Evolutionary conservation across 208 protist genomes (phyloP), one percentile per base, ranked within the genome.

Genomic region (Trypanosoma mega): DNA sequence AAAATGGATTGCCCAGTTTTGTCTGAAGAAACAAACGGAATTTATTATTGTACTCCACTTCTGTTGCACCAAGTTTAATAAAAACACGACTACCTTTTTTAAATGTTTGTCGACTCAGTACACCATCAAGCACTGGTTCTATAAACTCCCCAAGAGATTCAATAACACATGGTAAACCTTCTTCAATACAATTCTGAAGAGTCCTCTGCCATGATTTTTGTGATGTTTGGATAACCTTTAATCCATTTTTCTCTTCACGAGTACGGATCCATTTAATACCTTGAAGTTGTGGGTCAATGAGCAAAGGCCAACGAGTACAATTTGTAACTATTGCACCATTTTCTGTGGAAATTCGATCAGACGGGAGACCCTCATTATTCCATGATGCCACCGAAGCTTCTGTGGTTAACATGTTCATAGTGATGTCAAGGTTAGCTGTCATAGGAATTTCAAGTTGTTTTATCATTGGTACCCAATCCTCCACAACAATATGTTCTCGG

Each of bases 211-310:
- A 98, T 27, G 83, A 83, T 68, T 85, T 87, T 62, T 97, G 88
- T 33, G 83, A 82, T 8, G 94, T 96, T 76, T 97, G 92, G 44
- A 97, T 80, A 20, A 97, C 88, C n/a, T 90, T 81, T 45, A 98
- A 74, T 20, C 92, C 91, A 66, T 96, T 97, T 79, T 94, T 93
- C 67, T 97, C 92, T 70, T 98, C 90, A 56, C 94, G 90, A 37
- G 90, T 97, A 23, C 87, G 78, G 63, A 99, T 98, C 98, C 98
- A 99, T 49, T 89, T 90, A 56, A 99, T 90, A 45, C 96, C 98
- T 80, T 99, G 98, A 36, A 99, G 74, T 84, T 99, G 97, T 29
- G 98, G 98, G 77, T 99, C 98, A 55, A 99, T 98, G 54, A 99
- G 86, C 31, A 99, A 77, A 58, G 98, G 98, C 97, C 98, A 99